Evolutionary conservation across 2,329 filamentous ascomycete species (phyloP), one percentile per base, ranked within the genome.

Genomic region (Claviceps sp.): DNA sequence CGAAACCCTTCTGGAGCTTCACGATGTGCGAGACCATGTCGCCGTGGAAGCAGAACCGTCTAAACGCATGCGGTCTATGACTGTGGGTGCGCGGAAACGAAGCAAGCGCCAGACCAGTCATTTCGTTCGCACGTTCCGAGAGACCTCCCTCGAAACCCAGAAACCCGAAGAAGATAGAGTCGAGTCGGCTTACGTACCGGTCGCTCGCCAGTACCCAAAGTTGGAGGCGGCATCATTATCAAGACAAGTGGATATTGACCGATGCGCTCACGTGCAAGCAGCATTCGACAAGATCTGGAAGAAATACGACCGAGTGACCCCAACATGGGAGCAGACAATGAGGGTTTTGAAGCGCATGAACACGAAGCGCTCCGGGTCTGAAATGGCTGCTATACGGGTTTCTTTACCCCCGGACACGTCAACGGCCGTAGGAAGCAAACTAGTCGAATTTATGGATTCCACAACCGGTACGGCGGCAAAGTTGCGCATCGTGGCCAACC

Each of bases 251-350:
- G 43, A 56, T 51, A 51, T 61, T 55, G 26, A 50, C 47, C 44
- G 54, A 50, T 64, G 58, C n/a, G 56, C 67, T 16, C 58, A 58
- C n/a, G 63, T 64, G 6, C 73, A 74, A 55, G 54, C 62, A 2
- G 65, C 65, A 4, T 60, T 70, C 43, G 64, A 69, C 42, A 59
- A 60, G 17, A 61, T 69, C 22, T 66, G 65, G 53, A 56, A 59
- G 19, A 58, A 60, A 13, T 62, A 65, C 50, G 52, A 56, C 1
- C 59, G 57, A 39, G 59, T 56, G 16, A 57, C 64, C 39, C 61
- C 66, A 1, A 62, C 70, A 53, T 77, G 73, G 73, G 65, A 62
- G 14, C 56, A 60, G 5, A 67, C 69, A 11, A 64, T 76, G 42
- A 54, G 60, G 8, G 55, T 66, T 4, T 64, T 77, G 54, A 64